phyloP scores from a whole-genome alignment of 2,329 filamentous ascomycete genomes.

The Pseudofabraea citricarpa region DNA sequence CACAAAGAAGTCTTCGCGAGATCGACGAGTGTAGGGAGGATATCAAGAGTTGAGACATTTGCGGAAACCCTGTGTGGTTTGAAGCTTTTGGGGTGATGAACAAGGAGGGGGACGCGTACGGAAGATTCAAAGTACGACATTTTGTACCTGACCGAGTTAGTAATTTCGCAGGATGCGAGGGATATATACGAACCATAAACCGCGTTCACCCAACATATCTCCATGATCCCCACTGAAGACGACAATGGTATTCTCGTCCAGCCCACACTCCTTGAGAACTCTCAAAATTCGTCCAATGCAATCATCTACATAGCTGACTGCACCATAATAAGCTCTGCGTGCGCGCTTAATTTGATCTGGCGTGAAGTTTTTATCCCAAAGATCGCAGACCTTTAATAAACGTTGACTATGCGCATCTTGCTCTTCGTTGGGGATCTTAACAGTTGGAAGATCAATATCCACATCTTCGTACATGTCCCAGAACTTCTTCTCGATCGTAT shows the following conservation, averaged over 20 bases:
- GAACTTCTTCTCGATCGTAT: conserved; percentile 89
- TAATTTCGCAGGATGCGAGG: not conserved
- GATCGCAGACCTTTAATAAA: conserved; percentile 78
- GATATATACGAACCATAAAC: conserved; percentile 60
- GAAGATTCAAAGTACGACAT: conserved; percentile 96
- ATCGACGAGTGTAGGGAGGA: conserved; percentile 84
- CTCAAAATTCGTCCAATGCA: conserved; percentile 79
- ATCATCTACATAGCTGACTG: conserved; percentile 90
- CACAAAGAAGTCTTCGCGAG: conserved; percentile 69
- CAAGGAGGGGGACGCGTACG: conserved; percentile 80
- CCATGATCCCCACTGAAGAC: conserved; percentile 93
- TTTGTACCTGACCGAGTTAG: conserved; percentile 59
- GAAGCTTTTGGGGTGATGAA: conserved; percentile 76
- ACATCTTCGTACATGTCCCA: conserved; percentile 90
- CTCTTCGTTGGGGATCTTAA: conserved; percentile 72
- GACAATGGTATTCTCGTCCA: conserved; percentile 83
- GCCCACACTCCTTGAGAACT: conserved; percentile 71
- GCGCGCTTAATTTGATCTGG: conserved; percentile 84
- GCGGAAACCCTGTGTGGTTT: conserved; percentile 69
- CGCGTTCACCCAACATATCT: conserved; percentile 91
- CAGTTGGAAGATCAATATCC: conserved; percentile 78
- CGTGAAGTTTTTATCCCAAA: conserved; percentile 78
- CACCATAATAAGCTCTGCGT: conserved; percentile 84
- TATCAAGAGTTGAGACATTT: conserved; percentile 87
- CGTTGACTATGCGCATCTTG: conserved; percentile 85